Evolutionary conservation across 2,329 filamentous ascomycete species (phyloP).

Genomic region (Pseudogymnoascus sp.): DNA sequence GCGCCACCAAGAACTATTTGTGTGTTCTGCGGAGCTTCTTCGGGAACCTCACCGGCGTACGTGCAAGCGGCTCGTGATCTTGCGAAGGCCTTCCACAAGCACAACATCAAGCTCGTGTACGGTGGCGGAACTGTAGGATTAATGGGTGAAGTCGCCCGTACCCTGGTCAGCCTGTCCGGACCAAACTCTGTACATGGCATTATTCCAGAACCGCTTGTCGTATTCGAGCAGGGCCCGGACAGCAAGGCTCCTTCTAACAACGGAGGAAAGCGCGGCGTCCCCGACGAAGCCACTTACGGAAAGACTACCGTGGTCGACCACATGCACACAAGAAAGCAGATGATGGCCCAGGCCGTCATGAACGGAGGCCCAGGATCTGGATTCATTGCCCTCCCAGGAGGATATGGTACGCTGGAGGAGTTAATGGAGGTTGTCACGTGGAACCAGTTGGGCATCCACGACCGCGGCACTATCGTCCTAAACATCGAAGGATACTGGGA

Average conservation of each 20-base stretch:
- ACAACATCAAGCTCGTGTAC: conserved; percentile 81
- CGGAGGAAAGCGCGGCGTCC: conserved; percentile 28
- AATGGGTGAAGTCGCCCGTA: conserved; percentile 83
- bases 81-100: conserved; percentile 63
- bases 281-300: conserved; percentile 61
- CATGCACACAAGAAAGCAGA: conserved; percentile 92
- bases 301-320: conserved; percentile 81
- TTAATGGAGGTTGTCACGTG: conserved; percentile 85
- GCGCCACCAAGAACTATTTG: conserved; percentile 47
- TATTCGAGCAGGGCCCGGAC: conserved; percentile 61
- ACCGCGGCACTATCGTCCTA: conserved; percentile 66
- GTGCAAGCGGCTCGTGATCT: conserved; percentile 71
- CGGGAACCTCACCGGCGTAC: conserved; percentile 66
- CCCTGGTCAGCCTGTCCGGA: conserved; percentile 74
- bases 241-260: conserved; percentile 40
- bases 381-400: conserved; percentile 81
- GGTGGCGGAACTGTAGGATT: conserved; percentile 89
- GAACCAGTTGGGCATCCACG: conserved; percentile 95
- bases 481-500: conserved; percentile 93
- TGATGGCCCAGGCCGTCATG: conserved; percentile 87
- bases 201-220: conserved; percentile 78
- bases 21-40: conserved; percentile 85
- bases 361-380: conserved; percentile 74
- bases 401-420: conserved; percentile 94
- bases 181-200: conserved; percentile 82